Evolutionary conservation across 164 flowering plant genomes (phyloP), one percentile per base, ranked within the genome.

Genomic region (Akebia trifoliata): DNA sequence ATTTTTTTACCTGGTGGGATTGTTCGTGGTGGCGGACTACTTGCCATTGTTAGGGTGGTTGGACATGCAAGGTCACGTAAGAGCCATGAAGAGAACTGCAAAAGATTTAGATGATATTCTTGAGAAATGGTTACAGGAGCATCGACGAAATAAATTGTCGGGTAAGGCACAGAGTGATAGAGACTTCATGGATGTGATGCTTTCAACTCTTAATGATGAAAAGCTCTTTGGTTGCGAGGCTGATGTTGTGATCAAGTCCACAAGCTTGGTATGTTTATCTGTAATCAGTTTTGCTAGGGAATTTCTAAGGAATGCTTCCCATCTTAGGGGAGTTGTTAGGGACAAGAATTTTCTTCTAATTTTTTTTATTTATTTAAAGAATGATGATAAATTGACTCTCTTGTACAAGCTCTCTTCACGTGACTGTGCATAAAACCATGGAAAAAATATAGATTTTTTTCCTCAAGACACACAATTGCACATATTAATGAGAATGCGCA

Each of bases 151-250:
- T 40, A 56, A 10, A 47, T 11, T 7, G 24, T 17, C 14, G 2
- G 36, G 24, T 34, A 55, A 40, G 28, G 42, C 10, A 3, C 39
- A 48, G 26, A 25, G 22, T 31, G 60, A 45, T 11, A 26, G 55
- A 42, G 73, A 65, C 39, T 69, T 69, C 37, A 54, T 69, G 20
- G 65, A 69, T 37, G 66, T 69, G 48, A 31, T 69, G 61, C 11
- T 69, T 12, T 56, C 69, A 0, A 31, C 17, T 0, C 32, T 58
- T 10, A 9, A 34, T 15, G 62, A 64, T 3, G 43, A 50, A 7
- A 22, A 40, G 4, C 0, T 51, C 29, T 52, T 48, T 11, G 15
- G 26, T 28, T 35, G 31, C 45, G 62, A 64, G 4, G 37, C 54
- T 2, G 48, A 40, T 46, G 50, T 62, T 12, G 46, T 56, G 3